A percentile compares a stretch with the other conserved stretches of the same genome.
phyloP scores from a whole-genome alignment of 2,329 filamentous ascomycete genomes.

The Cryphonectria naterciae region DNA sequence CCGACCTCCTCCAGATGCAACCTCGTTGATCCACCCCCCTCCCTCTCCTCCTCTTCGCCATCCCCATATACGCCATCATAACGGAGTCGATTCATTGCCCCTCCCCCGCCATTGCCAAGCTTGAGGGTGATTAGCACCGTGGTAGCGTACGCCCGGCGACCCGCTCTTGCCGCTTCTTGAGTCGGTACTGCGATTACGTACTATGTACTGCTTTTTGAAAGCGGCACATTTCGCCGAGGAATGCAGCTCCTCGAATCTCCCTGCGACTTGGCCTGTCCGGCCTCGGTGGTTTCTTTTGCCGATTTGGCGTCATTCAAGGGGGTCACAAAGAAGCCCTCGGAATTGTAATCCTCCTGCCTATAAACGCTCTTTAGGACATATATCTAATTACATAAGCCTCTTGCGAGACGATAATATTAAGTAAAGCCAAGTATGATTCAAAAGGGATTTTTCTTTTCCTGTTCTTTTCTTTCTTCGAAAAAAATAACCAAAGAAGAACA shows the following conservation, averaged over 20 bases:
- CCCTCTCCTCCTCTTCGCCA: too few species aligned
- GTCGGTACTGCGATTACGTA: background rate
- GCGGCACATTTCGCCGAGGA: slow-evolving; percentile 6
- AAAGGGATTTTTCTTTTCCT: too few species aligned
- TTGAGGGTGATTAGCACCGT: background rate
- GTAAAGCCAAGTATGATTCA: background rate
- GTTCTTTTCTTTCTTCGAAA: too few species aligned
- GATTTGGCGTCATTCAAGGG: background rate
- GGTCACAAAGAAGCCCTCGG: background rate
- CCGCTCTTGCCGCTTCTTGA: background rate
- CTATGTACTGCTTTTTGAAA: background rate
- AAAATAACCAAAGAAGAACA: too few species aligned
- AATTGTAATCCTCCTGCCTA: background rate
- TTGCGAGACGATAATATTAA: background rate
- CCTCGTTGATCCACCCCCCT: background rate
- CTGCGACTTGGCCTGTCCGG: background rate
- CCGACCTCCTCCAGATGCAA: background rate
- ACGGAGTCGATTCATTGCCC: background rate
- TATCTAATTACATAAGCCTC: background rate
- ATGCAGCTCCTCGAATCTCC: background rate
- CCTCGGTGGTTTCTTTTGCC: background rate
- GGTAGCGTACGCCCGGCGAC: background rate
- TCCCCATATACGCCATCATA: background rate
- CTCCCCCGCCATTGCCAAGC: slow-evolving; percentile 17
- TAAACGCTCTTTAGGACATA: background rate